These are phyloP conservation scores for Suillus hirtellus DNA, from an alignment of 768 basidiomycete genomes.

Conservation along the genomic window DNA sequence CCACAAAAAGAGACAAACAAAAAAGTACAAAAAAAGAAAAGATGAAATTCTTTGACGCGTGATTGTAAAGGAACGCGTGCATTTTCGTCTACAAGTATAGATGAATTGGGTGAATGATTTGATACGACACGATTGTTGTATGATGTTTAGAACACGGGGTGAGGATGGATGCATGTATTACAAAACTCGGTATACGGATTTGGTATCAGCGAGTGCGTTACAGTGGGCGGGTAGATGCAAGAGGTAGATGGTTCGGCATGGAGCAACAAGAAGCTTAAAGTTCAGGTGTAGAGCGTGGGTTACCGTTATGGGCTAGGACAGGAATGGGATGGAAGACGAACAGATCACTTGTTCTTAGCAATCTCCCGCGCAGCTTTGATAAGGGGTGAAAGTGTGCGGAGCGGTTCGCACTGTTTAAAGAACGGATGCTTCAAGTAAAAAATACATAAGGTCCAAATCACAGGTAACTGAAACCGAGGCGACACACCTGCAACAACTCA, in stretches of 20 bases:
- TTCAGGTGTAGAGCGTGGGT: neutral
- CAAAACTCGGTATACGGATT: slow-evolving; percentile 11
- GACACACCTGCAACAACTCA: slow-evolving; percentile 69
- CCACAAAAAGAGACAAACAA: neutral
- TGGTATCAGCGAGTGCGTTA: slow-evolving; percentile 8
- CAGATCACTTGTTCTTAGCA: slow-evolving; percentile 54
- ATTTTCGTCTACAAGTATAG: slow-evolving; percentile 8
- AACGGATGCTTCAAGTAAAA: slow-evolving; percentile 66
- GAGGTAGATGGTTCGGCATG: slow-evolving; percentile 21
- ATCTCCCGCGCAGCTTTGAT: slow-evolving; percentile 93
- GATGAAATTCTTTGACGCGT: neutral
- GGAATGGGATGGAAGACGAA: neutral
- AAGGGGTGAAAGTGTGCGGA: slow-evolving; percentile 81
- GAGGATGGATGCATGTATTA: slow-evolving; percentile 11
- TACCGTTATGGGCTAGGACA: neutral
- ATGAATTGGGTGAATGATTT: neutral
- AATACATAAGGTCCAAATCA: slow-evolving; percentile 11
- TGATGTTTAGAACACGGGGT: slow-evolving; percentile 1
- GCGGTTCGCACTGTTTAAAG: slow-evolving; percentile 84
- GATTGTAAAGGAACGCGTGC: neutral
- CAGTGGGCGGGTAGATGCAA: slow-evolving; percentile 20
- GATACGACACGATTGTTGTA: slow-evolving; percentile 6
- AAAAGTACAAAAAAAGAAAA: neutral
- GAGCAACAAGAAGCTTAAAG: slow-evolving; percentile 10
- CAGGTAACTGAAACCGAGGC: neutral